Evolutionary conservation across 2,329 filamentous ascomycete species (phyloP), one percentile per base, ranked within the genome.

Genomic region (Aspergillus phoenicis): DNA sequence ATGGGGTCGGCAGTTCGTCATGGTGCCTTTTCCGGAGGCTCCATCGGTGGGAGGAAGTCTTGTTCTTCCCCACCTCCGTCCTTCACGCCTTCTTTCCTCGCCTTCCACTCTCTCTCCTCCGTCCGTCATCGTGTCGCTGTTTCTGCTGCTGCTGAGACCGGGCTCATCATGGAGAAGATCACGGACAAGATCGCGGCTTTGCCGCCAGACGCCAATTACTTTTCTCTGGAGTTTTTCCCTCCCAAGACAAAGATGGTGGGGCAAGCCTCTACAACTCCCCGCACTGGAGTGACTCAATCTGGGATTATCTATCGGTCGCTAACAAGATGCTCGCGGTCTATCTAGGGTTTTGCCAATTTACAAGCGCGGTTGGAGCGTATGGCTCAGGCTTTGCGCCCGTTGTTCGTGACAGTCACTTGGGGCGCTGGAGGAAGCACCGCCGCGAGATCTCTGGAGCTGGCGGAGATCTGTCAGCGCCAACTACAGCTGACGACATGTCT

Each of bases 171-270:
- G 89, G 89, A 93, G 81, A 95, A 91, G 80, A 93, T 97, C 75
- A 96, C 92, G 64, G 90, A 96, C 83, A 97, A 97, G 84, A 94
- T 98, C 74, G 91, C 91, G 79, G 91, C 92, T 63, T 81, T 99
- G 81, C 91, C 91, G 77, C 85, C 89, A 66, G 87, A 91, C 77
- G 86, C 87, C 66, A 88, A 86, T 75, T 98, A 95, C 83, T 96
- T 97, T 80, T 98, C 95, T 52, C 89, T 98, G 78, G 95, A 99
- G 81, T 99, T 99, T 87, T 99, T 99, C 81, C 95, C 95, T 68
- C 95, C 95, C 65, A 99, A 98, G 83, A 99, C 95, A 51, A 85
- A 89, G 63, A 97, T 96, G 88, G 85, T 86, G 72, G 70, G 78
- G 70, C 71, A 67, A 67, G 17, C 49, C 49, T 36, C 33, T 36